These are phyloP conservation scores for Vitis rotundifolia DNA, from an alignment of 164 flowering plant genomes.

Conservation along the genomic window DNA sequence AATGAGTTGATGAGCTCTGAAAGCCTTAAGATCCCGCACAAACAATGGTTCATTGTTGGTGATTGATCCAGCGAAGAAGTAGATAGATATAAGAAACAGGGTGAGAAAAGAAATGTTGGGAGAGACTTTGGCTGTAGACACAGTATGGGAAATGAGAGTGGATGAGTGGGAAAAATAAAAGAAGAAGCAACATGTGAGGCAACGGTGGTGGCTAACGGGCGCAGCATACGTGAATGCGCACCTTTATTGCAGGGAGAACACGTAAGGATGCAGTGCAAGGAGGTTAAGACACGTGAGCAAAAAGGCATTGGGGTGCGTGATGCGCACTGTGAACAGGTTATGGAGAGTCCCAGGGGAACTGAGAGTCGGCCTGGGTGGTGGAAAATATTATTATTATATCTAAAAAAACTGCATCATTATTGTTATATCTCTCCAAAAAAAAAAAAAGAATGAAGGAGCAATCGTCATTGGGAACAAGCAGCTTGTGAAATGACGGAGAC, in stretches of 20 bases:
- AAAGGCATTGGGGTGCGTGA: conserved; percentile 6
- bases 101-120: neutral
- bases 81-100: too few relatives aligned
- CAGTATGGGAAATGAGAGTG: neutral
- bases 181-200: neutral
- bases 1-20: neutral
- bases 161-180: conserved; percentile 21
- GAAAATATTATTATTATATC: neutral
- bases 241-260: conserved; percentile 8
- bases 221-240: conserved; percentile 19
- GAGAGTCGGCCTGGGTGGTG: neutral
- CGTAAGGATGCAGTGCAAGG: conserved; percentile 13
- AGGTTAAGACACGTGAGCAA: conserved; percentile 23
- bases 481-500: too few relatives aligned
- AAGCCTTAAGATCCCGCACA: too few relatives aligned
- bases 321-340: conserved; percentile 7
- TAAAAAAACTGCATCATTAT: too few relatives aligned
- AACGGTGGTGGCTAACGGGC: conserved; percentile 15
- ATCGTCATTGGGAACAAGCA: too few relatives aligned
- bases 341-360: neutral
- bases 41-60: too few relatives aligned
- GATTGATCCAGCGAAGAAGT: too few relatives aligned
- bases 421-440: too few relatives aligned
- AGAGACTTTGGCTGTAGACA: neutral
- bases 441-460: too few relatives aligned